A percentile compares a stretch with the other conserved stretches of the same genome.
phyloP scores from a whole-genome alignment of 2,329 filamentous ascomycete species.

The Cercospora beticola region DNA sequence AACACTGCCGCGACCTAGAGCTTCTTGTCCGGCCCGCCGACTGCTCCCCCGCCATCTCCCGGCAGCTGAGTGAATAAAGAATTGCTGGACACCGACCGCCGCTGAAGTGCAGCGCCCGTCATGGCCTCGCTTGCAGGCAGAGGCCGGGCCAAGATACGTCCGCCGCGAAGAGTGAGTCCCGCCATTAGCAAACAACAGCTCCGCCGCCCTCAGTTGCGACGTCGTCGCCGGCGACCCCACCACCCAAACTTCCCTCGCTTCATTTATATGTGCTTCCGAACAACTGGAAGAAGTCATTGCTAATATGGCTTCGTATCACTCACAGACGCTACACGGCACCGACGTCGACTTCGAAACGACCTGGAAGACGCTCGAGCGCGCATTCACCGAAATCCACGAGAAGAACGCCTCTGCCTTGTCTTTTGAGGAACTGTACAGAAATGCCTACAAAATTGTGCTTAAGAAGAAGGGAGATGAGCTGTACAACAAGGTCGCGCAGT shows the following conservation, averaged over 20 bases:
- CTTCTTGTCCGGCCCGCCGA: background rate
- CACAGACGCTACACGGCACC: constrained; percentile 60
- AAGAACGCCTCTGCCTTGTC: constrained; percentile 87
- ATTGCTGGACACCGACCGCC: background rate
- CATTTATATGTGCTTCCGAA: background rate
- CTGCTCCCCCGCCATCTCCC: background rate
- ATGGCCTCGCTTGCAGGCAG: constrained; percentile 52
- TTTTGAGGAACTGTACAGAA: constrained; percentile 93
- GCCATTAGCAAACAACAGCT: constrained; percentile 20
- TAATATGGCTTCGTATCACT: background rate
- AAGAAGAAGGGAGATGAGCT: constrained; percentile 80
- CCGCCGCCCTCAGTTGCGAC: background rate
- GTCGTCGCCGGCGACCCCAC: constrained; percentile 31
- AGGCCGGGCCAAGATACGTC: constrained; percentile 63
- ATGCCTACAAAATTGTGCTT: constrained; percentile 89
- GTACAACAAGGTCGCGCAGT: constrained; percentile 75
- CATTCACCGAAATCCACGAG: constrained; percentile 83
- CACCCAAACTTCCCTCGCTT: constrained; percentile 44
- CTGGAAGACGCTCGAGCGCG: constrained; percentile 74
- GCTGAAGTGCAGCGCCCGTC: background rate
- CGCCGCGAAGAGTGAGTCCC: constrained; percentile 64
- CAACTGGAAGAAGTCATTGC: background rate
- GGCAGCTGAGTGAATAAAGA: constrained; percentile 8
- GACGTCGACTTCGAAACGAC: constrained; percentile 78
- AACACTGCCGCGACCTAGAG: background rate